A percentile compares a stretch with the other conserved stretches of the same genome.
Conservation (phyloP, 768 basidiomycete species). For the Sporobolomyces roseus region DNA sequence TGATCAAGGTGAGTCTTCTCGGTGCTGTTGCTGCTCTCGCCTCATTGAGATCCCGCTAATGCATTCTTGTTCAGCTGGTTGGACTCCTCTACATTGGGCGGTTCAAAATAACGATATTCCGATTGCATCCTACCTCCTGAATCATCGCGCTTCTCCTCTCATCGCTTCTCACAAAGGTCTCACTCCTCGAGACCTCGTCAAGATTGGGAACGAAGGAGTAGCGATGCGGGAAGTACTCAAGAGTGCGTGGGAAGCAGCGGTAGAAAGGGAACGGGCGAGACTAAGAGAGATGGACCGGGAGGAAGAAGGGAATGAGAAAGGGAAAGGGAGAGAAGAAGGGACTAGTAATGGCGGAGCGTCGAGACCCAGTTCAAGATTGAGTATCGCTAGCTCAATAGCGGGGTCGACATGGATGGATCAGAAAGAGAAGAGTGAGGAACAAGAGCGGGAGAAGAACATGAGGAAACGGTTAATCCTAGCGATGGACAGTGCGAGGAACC, state of each 20-base stretch:
- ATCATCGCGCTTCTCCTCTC: constrained; percentile 81
- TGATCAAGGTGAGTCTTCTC: constrained; percentile 29
- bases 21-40: background rate
- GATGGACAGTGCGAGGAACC: constrained; percentile 46
- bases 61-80: constrained; percentile 62
- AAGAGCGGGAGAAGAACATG: constrained; percentile 25
- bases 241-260: constrained; percentile 73
- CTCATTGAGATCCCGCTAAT: background rate
- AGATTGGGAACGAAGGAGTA: constrained; percentile 71
- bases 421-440: constrained; percentile 34
- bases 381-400: constrained; percentile 47
- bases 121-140: constrained; percentile 84
- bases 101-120: constrained; percentile 83
- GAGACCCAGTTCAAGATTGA: constrained; percentile 11
- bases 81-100: constrained; percentile 92
- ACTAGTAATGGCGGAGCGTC: background rate
- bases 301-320: constrained; percentile 7
- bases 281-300: constrained; percentile 56
- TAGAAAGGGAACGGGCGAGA: constrained; percentile 57
- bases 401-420: constrained; percentile 49
- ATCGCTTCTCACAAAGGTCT: constrained; percentile 70
- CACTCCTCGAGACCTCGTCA: constrained; percentile 83
- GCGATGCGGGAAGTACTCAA: constrained; percentile 82
- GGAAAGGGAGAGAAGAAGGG: background rate
- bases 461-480: constrained; percentile 54